phyloP scores from a whole-genome alignment of 305 asterid genomes.

The Petunia hybrid region DNA sequence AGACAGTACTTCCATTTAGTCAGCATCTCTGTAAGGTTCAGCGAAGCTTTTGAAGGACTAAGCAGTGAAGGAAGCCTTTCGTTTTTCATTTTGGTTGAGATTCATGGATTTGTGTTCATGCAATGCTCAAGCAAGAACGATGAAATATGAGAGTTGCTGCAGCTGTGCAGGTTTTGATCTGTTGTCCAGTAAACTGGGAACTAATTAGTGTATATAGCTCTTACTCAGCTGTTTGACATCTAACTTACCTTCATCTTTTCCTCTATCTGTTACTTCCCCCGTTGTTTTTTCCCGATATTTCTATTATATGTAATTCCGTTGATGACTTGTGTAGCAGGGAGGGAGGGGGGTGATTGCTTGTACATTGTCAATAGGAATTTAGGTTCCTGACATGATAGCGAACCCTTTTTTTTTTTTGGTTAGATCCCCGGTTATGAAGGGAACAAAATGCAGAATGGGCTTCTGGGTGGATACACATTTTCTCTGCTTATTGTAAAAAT shows the following conservation, averaged over 20 bases:
- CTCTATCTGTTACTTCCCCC: neutral
- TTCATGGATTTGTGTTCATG: slow-evolving; percentile 2
- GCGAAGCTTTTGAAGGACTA: slow-evolving; percentile 24
- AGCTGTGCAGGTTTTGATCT: slow-evolving; percentile 21
- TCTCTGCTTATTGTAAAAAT: neutral
- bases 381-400: slow-evolving; percentile 4
- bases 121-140: slow-evolving; percentile 7
- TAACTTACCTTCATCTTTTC: neutral
- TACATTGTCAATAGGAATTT: neutral
- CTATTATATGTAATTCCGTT: neutral
- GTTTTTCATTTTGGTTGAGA: slow-evolving; percentile 24
- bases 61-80: slow-evolving; percentile 18
- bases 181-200: slow-evolving; percentile 27
- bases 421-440: neutral
- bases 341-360: neutral
- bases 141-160: slow-evolving; percentile 11
- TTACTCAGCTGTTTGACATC: slow-evolving; percentile 27
- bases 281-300: neutral
- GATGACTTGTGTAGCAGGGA: neutral
- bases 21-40: slow-evolving; percentile 27
- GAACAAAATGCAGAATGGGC: neutral
- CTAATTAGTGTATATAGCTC: slow-evolving; percentile 28
- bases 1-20: slow-evolving; percentile 22
- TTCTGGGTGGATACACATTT: neutral
- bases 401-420: too few species aligned